These are phyloP conservation scores for Epichloe uncinata DNA, from an alignment of 2,329 filamentous ascomycete species.

Conservation along the genomic window DNA sequence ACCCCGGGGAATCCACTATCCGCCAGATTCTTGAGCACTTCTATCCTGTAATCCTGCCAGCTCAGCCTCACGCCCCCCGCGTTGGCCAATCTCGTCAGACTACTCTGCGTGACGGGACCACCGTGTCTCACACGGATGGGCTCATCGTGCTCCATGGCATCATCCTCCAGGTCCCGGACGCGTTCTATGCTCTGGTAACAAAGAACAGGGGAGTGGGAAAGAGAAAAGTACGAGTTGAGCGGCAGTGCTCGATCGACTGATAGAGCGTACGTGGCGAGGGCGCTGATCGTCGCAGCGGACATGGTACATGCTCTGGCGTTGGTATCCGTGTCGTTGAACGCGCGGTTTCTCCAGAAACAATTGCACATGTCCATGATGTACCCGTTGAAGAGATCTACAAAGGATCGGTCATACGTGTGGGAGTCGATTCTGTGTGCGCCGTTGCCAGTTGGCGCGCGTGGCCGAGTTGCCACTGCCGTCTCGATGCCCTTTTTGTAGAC, in stretches of 20 bases:
- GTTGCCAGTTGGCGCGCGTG: conserved; percentile 10
- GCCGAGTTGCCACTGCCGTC: conserved; percentile 34
- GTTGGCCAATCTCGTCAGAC: conserved; percentile 46
- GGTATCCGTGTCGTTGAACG: conserved; percentile 52
- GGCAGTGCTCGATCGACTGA: conserved; percentile 32
- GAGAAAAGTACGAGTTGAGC: conserved; percentile 38
- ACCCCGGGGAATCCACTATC: conserved; percentile 51
- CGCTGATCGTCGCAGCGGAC: conserved; percentile 28
- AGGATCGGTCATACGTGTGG: conserved; percentile 39
- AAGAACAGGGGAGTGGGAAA: conserved; percentile 46
- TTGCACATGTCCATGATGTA: conserved; percentile 84
- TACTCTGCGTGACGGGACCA: conserved; percentile 57
- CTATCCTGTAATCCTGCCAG: conserved; percentile 64
- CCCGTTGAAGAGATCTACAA: conserved; percentile 63
- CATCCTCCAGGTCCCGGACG: conserved; percentile 44
- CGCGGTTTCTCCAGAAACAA: conserved; percentile 63
- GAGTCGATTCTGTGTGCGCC: conserved; percentile 19
- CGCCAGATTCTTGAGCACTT: conserved; percentile 57
- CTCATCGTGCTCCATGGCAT: conserved; percentile 26
- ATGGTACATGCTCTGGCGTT: conserved; percentile 45
- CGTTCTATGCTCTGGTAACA: conserved; percentile 41
- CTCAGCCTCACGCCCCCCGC: conserved; percentile 49
- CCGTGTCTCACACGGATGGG: conserved; percentile 39
- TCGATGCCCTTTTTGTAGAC: conserved; percentile 66
- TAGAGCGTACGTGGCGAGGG: conserved; percentile 35